Conservation (phyloP, 192 early-diverging fungal genomes). For the Backusella macrospora region DNA sequence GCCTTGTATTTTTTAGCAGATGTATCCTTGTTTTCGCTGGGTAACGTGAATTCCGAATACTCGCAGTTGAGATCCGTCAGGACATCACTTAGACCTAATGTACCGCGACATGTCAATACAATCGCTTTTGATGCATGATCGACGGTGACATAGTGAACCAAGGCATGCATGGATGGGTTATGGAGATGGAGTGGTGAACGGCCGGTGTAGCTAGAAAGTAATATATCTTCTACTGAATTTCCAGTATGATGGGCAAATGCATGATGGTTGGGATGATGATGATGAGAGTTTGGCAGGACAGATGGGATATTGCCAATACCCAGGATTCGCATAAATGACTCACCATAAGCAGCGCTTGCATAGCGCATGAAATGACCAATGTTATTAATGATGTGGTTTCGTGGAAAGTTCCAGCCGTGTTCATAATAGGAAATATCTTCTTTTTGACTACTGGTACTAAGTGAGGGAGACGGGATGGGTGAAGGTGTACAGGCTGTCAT, state of each 20-base stretch:
- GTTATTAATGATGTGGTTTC: slow-evolving; percentile 62
- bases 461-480: neutral
- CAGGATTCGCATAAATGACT: slow-evolving; percentile 73
- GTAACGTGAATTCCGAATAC: slow-evolving; percentile 61
- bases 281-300: slow-evolving; percentile 36
- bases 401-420: slow-evolving; percentile 54
- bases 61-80: slow-evolving; percentile 86
- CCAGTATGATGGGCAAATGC: slow-evolving; percentile 80
- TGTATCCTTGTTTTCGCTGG: slow-evolving; percentile 16
- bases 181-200: slow-evolving; percentile 39
- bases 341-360: slow-evolving; percentile 72
- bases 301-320: slow-evolving; percentile 58
- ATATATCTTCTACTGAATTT: slow-evolving; percentile 70
- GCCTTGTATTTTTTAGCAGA: slow-evolving; percentile 54
- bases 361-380: slow-evolving; percentile 71
- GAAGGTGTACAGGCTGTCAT: neutral
- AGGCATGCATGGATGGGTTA: slow-evolving; percentile 66
- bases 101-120: slow-evolving; percentile 86
- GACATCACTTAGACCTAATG: slow-evolving; percentile 82
- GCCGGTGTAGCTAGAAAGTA: slow-evolving; percentile 68
- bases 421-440: slow-evolving; percentile 28
- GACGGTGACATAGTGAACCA: slow-evolving; percentile 81
- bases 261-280: slow-evolving; percentile 38
- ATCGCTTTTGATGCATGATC: slow-evolving; percentile 80
- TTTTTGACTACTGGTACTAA: slow-evolving; percentile 16